Conservation (phyloP, 495 filamentous ascomycete species). For the Parathielavia hyrcaniae region DNA sequence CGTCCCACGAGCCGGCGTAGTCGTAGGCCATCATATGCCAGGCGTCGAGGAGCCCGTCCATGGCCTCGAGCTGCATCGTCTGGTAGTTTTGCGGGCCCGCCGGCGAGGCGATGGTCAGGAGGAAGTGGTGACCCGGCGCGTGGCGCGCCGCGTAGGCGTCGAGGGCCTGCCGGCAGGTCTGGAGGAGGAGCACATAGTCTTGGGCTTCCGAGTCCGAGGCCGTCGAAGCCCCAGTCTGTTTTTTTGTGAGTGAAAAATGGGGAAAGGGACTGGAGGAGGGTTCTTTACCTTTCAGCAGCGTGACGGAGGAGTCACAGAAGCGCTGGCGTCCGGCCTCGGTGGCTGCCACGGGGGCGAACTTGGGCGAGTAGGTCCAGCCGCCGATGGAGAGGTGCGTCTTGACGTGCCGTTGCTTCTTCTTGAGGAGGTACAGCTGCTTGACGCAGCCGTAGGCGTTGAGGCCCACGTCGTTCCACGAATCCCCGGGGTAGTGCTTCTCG, state of each 20-base stretch:
- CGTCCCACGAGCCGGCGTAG: constrained; percentile 66
- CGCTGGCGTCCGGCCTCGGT: constrained; percentile 48
- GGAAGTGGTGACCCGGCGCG: constrained; percentile 52
- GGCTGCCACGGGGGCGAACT: constrained; percentile 63
- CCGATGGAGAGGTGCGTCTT: constrained; percentile 83
- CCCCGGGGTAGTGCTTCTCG: constrained; percentile 67
- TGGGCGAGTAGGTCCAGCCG: constrained; percentile 81
- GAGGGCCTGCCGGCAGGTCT: constrained; percentile 57
- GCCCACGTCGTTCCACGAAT: constrained; percentile 63
- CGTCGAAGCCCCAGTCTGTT: constrained; percentile 52
- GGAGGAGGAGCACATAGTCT: constrained; percentile 65
- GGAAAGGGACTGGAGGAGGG: background rate
- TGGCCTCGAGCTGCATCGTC: constrained; percentile 57
- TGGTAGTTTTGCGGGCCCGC: constrained; percentile 59
- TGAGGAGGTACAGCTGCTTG: constrained; percentile 79
- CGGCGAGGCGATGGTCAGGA: constrained; percentile 66
- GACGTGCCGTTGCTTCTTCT: constrained; percentile 72
- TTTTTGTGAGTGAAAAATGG: background rate
- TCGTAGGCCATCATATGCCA: constrained; percentile 85
- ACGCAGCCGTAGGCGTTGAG: constrained; percentile 71
- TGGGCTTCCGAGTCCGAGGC: constrained; percentile 54
- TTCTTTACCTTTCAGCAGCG: constrained; percentile 47
- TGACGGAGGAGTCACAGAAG: constrained; percentile 61
- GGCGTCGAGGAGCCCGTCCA: constrained; percentile 74
- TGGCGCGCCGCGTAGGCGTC: constrained; percentile 53